A percentile compares a stretch with the other conserved stretches of the same genome.
These are phyloP conservation scores for Spathaspora girioi DNA, from an alignment of 805 yeast species.

Conservation along the genomic window DNA sequence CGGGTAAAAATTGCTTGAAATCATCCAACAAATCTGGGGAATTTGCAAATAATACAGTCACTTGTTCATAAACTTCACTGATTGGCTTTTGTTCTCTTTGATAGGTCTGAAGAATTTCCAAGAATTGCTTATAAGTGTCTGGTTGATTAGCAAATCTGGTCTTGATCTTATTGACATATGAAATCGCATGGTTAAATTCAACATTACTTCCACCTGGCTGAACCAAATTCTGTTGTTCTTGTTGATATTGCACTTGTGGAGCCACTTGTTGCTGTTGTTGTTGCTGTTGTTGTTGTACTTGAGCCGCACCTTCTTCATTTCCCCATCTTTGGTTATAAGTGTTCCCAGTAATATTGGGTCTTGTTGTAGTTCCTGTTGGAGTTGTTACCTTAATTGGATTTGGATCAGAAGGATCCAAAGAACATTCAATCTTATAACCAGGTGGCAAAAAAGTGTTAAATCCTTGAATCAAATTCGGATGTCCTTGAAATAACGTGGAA, in stretches of 20 bases:
- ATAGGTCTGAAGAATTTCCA: conserved; percentile 93
- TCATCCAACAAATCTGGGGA: conserved; percentile 95
- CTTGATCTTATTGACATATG: conserved; percentile 93
- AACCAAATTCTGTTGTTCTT: neutral
- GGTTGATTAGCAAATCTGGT: conserved; percentile 92
- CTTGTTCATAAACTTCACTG: conserved; percentile 92
- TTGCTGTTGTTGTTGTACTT: conserved; percentile 16
- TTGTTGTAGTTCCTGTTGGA: conserved; percentile 83
- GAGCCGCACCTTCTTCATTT: conserved; percentile 14
- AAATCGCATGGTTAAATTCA: conserved; percentile 95
- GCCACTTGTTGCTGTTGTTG: conserved; percentile 7
- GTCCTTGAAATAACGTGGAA: conserved; percentile 85
- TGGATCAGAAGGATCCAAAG: conserved; percentile 83
- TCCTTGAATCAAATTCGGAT: conserved; percentile 91
- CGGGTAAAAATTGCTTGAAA: conserved; percentile 93
- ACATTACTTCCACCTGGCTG: conserved; percentile 60
- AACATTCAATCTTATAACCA: conserved; percentile 91
- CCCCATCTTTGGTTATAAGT: conserved; percentile 23
- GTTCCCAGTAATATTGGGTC: conserved; percentile 46
- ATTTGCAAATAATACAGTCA: conserved; percentile 79
- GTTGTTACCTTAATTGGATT: conserved; percentile 92
- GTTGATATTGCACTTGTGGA: conserved; percentile 4
- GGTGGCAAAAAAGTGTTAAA: conserved; percentile 97
- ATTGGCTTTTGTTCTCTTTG: conserved; percentile 96
- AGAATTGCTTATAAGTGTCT: conserved; percentile 88